Evolutionary conservation across 257 asterid species (phyloP).

Genomic region (Penstemon davidsonii): DNA sequence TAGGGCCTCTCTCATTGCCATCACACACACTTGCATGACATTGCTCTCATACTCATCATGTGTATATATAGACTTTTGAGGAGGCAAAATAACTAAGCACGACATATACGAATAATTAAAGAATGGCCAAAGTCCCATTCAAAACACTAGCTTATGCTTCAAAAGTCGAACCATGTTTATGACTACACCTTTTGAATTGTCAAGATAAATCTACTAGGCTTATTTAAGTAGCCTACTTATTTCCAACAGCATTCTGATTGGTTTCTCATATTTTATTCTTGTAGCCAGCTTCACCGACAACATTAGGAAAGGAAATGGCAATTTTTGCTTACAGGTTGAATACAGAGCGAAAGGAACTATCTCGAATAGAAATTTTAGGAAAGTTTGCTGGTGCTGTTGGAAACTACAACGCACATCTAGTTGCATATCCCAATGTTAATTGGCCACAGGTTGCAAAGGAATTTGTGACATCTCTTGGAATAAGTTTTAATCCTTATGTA

Average conservation of each 20-base stretch:
- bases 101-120: too few species aligned
- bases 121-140: too few species aligned
- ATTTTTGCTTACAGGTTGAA: slow-evolving; percentile 53
- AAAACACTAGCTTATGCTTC: too few species aligned
- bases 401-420: slow-evolving; percentile 60
- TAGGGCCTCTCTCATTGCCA: background rate
- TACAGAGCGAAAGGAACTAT: slow-evolving; percentile 36
- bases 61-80: background rate
- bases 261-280: slow-evolving; percentile 16
- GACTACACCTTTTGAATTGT: too few species aligned
- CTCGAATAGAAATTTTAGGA: slow-evolving; percentile 45
- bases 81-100: background rate
- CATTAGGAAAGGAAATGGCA: slow-evolving; percentile 69
- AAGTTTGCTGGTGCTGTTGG: slow-evolving; percentile 78
- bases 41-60: background rate
- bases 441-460: slow-evolving; percentile 58
- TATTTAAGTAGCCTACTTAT: background rate
- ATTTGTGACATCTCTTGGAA: slow-evolving; percentile 61
- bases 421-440: slow-evolving; percentile 55
- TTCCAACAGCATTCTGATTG: slow-evolving; percentile 8
- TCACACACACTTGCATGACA: background rate
- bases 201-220: background rate
- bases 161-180: too few species aligned
- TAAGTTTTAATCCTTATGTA: slow-evolving; percentile 52
- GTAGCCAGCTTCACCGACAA: slow-evolving; percentile 66